phyloP scores from a whole-genome alignment of 192 early-diverging fungal genomes.

The Ambispora gerdemannii region DNA sequence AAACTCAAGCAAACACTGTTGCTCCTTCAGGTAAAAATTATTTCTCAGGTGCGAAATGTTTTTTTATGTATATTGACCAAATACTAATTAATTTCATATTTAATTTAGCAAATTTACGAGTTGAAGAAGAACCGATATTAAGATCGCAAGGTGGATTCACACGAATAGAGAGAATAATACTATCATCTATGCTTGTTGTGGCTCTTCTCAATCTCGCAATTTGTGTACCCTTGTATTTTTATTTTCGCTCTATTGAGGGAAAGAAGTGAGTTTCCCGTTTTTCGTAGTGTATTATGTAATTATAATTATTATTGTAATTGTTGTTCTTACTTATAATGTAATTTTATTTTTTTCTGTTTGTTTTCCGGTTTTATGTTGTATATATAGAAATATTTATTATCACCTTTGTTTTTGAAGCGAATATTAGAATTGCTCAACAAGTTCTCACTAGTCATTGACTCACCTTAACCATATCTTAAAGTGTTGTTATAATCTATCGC shows the following conservation, averaged over 20 bases:
- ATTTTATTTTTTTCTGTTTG: too few relatives aligned
- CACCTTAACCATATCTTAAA: too few relatives aligned
- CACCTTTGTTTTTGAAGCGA: too few relatives aligned
- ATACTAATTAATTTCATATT: neutral
- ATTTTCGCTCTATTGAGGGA: conserved; percentile 26
- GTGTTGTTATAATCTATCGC: too few relatives aligned
- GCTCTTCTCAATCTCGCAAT: conserved; percentile 38
- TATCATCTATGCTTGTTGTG: conserved; percentile 32
- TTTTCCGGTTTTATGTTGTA: too few relatives aligned
- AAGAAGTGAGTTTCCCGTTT: too few relatives aligned
- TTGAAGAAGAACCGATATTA: conserved; percentile 17
- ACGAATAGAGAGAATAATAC: conserved; percentile 36
- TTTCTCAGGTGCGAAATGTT: conserved; percentile 21
- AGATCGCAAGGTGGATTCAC: conserved; percentile 32
- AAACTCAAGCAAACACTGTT: conserved; percentile 18
- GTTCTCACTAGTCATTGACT: too few relatives aligned
- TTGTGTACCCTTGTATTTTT: conserved; percentile 39
- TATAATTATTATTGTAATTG: too few relatives aligned
- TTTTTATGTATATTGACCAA: neutral
- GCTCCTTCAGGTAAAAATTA: conserved; percentile 30
- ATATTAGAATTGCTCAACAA: too few relatives aligned
- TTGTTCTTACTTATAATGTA: too few relatives aligned
- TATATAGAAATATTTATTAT: too few relatives aligned
- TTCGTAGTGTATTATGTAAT: too few relatives aligned
- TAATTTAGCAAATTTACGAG: neutral